phyloP scores from a whole-genome alignment of 1,284 basidiomycete genomes.

The Puccinia triticina region DNA sequence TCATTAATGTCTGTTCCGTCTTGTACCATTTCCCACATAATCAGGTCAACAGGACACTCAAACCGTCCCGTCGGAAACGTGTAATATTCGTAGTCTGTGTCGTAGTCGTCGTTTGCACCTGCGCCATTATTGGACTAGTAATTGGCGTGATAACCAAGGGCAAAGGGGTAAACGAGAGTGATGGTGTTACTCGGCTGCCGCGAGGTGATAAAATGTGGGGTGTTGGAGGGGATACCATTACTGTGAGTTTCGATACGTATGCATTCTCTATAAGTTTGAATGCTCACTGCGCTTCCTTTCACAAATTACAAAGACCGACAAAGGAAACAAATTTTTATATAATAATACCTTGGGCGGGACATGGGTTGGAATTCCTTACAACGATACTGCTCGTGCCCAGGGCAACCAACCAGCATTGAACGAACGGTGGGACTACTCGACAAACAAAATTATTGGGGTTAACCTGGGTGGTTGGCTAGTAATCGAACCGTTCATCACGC shows the following conservation, averaged over 20 bases:
- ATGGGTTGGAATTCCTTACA: slow-evolving; percentile 68
- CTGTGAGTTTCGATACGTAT: background rate
- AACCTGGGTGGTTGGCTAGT: slow-evolving; percentile 56
- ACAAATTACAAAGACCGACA: slow-evolving; percentile 16
- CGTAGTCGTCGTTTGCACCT: slow-evolving; percentile 3
- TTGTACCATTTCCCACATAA: background rate
- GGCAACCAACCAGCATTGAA: slow-evolving; percentile 51
- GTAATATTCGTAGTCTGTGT: background rate
- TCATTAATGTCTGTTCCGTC: background rate
- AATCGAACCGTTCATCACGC: slow-evolving; percentile 55
- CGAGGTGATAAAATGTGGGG: slow-evolving; percentile 43
- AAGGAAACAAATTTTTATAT: slow-evolving; percentile 45
- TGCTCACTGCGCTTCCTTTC: slow-evolving; percentile 6
- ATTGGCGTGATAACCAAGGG: slow-evolving; percentile 9
- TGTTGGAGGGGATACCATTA: slow-evolving; percentile 38
- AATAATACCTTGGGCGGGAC: slow-evolving; percentile 57
- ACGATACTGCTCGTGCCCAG: slow-evolving; percentile 66
- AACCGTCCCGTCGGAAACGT: slow-evolving; percentile 20
- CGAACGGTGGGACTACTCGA: slow-evolving; percentile 56
- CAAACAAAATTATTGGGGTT: slow-evolving; percentile 55
- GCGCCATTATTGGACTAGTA: background rate
- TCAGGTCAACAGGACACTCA: background rate
- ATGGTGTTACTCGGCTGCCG: background rate
- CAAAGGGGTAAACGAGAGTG: background rate
- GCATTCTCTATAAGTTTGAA: background rate